phyloP scores from a whole-genome alignment of 345 rosid species.

The Combretum micranthum region DNA sequence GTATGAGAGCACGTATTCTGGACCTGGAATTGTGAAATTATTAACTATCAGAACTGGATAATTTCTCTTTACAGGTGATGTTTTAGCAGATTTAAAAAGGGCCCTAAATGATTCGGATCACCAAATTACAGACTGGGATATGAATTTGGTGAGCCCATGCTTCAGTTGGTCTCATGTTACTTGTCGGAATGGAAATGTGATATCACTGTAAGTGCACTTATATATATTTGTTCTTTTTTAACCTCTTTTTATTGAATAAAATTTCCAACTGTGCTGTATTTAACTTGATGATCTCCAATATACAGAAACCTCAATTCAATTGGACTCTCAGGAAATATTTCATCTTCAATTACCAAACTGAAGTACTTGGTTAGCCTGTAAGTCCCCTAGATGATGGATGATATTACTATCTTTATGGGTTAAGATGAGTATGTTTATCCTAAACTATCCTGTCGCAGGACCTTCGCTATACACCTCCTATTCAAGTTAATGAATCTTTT shows the following conservation, averaged over 20 bases:
- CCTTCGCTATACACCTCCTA: no score
- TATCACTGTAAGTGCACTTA: slow-evolving; percentile 53
- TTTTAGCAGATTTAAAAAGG: slow-evolving; percentile 46
- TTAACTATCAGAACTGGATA: no score
- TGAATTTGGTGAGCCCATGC: slow-evolving; percentile 73
- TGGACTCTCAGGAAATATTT: slow-evolving; percentile 79
- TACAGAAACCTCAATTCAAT: slow-evolving; percentile 61
- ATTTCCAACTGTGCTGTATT: background rate
- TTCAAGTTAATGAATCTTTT: no score
- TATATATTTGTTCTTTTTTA: background rate
- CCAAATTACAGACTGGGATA: slow-evolving; percentile 51
- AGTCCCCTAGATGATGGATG: slow-evolving; percentile 18
- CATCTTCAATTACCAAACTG: slow-evolving; percentile 58
- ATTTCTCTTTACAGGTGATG: slow-evolving; percentile 40
- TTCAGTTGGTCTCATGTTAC: slow-evolving; percentile 76
- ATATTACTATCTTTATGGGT: background rate
- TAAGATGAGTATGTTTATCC: no score
- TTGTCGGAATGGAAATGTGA: slow-evolving; percentile 61
- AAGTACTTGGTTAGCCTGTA: slow-evolving; percentile 71
- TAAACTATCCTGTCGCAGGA: no score
- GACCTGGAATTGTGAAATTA: no score
- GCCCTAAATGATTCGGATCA: slow-evolving; percentile 50
- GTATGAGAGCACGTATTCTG: no score
- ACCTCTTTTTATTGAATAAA: background rate
- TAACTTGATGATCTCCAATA: slow-evolving; percentile 10